Evolutionary conservation across 345 rosid genomes (phyloP), one percentile per base, ranked within the genome.

Genomic region (Bruguiera parviflora): DNA sequence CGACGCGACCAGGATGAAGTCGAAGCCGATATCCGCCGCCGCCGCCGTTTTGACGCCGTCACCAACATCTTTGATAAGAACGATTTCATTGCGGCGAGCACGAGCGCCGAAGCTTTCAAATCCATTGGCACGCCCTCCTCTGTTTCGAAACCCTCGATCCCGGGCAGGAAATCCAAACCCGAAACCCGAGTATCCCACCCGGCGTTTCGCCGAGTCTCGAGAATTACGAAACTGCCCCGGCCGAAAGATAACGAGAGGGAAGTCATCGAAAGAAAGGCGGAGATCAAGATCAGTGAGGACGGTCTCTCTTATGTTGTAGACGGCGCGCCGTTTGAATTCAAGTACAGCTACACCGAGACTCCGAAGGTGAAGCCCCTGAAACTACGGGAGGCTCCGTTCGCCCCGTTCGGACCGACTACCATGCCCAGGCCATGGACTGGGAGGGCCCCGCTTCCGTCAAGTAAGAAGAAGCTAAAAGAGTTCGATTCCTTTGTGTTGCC

Each of bases 391-490:
- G 76, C 96, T 16, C 84, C 97, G 18, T 91, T 74, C 63, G 82
- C 90, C 24, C 97, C 98, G 31, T 94, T 94, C 25, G 98, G 97
- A 0, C 98, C 97, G 9, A 81, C 87, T 28, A 88, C 96, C 5
- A 89, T 85, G 86, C 66, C 81, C 25, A 78, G 98, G 79, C 98
- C 98, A 21, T 94, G 97, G 98, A 94, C 97, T 0, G 98, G 98
- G 43, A 78, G 90, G 63, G 88, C 96, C 15, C 97, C 97, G 60
- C 68, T 86, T 66, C 95, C 91, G 19, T 81, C 88, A 19, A 86
- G 92, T 65, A 86, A 89, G 81, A 94, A 95, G 71, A 85, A 87
- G 78, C 73, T 84, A 81, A 84, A 76, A 70, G 99, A 91, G 63
- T 91, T 95, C 60, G 99, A 95, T 77, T 91, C 97, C 6, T 95